Evolutionary conservation across 2,329 filamentous ascomycete species (phyloP), one percentile per base, ranked within the genome.

Genomic region (Fusarium scirpi): DNA sequence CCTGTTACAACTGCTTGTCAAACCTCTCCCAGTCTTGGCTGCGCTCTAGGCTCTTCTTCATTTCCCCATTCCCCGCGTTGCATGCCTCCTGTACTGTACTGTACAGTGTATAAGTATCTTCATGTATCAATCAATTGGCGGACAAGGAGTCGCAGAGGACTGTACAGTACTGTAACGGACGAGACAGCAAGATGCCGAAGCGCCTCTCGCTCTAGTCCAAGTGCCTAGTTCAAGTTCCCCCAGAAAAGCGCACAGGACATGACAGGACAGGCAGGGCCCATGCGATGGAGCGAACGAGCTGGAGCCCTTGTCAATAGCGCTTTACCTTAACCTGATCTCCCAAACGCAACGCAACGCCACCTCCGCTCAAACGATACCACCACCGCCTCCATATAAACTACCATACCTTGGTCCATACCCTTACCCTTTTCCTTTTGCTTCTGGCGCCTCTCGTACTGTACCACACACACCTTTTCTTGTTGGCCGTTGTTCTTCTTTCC

Each of bases 291-390:
- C 34, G 24, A 38, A n/a, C 34, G 10, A 38, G 34, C 34, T 38
- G 34, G 34, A 53, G 49, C 49, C 65, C 65, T 66, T 57, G 56
- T 61, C 63, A 34, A 46, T 65, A 56, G 68, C 69, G 68, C 65
- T 71, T 71, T 62, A 48, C 69, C 65, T 71, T 71, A 71, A 71
- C 68, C 64, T 69, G 69, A 59, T 60, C 43, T 61, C 56, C 52
- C 64, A 53, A 53, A 53, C 49, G 49, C 49, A 53, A 53, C 49
- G 24, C 49, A 60, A 70, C 73, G 71, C 73, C 73, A 75, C 73
- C 72, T 74, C 72, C 70, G 66, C 73, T 70, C 40, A 63, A 69
- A 71, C 56, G 62, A 71, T 67, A 69, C 64, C 62, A 72, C 70
- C 65, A 56, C 58, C 53, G 46, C 65, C 62, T 70, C 65, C 65